These are phyloP conservation scores for Termitomyces bulborhizus DNA, from an alignment of 768 basidiomycete species.

Conservation along the genomic window DNA sequence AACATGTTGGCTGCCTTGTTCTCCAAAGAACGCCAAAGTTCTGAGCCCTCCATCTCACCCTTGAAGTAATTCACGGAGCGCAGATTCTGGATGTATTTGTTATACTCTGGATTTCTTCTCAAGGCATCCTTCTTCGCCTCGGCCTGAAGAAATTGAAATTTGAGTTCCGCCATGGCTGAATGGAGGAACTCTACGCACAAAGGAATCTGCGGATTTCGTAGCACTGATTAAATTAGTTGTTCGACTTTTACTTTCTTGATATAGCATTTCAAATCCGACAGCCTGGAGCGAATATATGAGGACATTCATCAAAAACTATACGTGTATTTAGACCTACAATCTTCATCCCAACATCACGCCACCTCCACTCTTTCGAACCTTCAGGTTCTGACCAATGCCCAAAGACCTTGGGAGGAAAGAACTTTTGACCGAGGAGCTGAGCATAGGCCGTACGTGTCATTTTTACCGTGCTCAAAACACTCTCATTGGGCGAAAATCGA, in stretches of 20 bases:
- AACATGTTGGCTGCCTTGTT: conserved; percentile 63
- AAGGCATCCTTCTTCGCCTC: conserved; percentile 65
- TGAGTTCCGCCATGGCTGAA: conserved; percentile 2
- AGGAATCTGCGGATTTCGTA: conserved; percentile 32
- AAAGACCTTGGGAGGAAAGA: conserved; percentile 88
- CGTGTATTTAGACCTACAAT: conserved; percentile 44
- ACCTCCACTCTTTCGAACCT: conserved; percentile 62
- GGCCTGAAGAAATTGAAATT: conserved; percentile 27
- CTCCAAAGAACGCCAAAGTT: conserved; percentile 70
- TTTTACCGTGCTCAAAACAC: conserved; percentile 53
- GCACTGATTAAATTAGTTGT: conserved; percentile 29
- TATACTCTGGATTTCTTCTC: conserved; percentile 61
- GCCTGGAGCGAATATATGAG: conserved; percentile 40
- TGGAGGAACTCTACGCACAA: conserved; percentile 32
- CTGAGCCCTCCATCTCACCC: conserved; percentile 70
- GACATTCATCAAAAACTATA: background rate
- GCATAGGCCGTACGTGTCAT: conserved; percentile 94
- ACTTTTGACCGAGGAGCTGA: conserved; percentile 86
- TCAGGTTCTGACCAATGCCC: conserved; percentile 64
- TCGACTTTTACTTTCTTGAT: conserved; percentile 72
- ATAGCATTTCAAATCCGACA: conserved; percentile 96
- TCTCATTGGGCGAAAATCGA: conserved; percentile 75
- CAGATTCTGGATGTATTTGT: conserved; percentile 65
- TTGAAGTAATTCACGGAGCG: conserved; percentile 68
- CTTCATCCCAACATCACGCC: conserved; percentile 90